A percentile compares a stretch with the other conserved stretches of the same genome.
These are phyloP conservation scores for Canavalia ensiformis DNA, from an alignment of 306 rosid species.

Conservation along the genomic window DNA sequence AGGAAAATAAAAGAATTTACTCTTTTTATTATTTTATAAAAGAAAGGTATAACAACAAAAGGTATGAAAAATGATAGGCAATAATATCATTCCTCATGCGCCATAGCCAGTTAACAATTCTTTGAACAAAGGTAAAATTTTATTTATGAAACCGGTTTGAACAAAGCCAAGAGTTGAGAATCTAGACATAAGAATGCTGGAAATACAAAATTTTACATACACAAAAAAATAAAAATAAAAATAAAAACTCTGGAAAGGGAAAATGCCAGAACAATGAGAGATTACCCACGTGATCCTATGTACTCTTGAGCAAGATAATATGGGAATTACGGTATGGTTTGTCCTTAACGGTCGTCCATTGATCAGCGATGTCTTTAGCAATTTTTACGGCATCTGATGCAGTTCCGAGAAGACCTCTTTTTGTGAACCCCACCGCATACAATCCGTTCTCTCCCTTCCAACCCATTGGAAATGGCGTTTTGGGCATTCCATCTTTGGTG, in stretches of 20 bases:
- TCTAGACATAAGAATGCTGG: slow-evolving; percentile 33
- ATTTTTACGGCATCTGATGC: slow-evolving; percentile 68
- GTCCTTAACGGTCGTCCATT: slow-evolving; percentile 57
- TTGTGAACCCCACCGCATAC: slow-evolving; percentile 76
- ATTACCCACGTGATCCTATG: slow-evolving; percentile 32
- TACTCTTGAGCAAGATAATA: slow-evolving; percentile 56
- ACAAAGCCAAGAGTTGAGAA: not conserved
- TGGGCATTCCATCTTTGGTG: slow-evolving; percentile 78
- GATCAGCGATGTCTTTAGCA: slow-evolving; percentile 62
- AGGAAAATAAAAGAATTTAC: no score
- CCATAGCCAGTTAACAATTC: no score
- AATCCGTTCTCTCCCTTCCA: slow-evolving; percentile 83
- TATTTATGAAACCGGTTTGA: not conserved
- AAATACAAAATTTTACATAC: slow-evolving; percentile 45
- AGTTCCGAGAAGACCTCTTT: slow-evolving; percentile 75
- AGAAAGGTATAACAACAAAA: no score
- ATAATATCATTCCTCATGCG: no score
- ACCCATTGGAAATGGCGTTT: slow-evolving; percentile 70
- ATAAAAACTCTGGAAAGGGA: not conserved
- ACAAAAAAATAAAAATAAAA: not conserved
- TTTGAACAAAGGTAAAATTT: slow-evolving; percentile 2
- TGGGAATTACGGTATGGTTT: slow-evolving; percentile 54
- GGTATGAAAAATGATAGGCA: no score
- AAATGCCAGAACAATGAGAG: not conserved
- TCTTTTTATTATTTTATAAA: no score